A percentile compares a stretch with the other conserved stretches of the same genome.
Conservation (phyloP, 164 flowering plant genomes). For the Vitis labrusca region DNA sequence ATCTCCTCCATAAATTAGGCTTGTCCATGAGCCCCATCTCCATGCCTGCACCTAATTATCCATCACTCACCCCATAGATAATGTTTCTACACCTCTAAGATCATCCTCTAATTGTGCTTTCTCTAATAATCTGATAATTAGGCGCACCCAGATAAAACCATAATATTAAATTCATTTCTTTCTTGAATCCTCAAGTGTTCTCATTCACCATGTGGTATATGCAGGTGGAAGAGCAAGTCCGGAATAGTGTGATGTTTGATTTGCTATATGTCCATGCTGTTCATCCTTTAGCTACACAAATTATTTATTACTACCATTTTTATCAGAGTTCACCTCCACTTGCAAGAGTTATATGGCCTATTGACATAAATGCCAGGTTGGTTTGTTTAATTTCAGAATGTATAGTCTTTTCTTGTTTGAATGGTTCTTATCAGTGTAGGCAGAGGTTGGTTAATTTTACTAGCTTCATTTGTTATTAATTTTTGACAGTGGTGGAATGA, state of each 20-base stretch:
- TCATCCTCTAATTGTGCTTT: too few species aligned
- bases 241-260: constrained; percentile 85
- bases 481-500: constrained; percentile 88
- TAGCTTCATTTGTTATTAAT: constrained; percentile 3
- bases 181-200: not conserved
- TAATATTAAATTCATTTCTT: not conserved
- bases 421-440: not conserved
- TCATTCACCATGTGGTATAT: constrained; percentile 7
- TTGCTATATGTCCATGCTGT: constrained; percentile 56
- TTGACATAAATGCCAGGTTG: constrained; percentile 69
- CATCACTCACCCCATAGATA: too few species aligned
- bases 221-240: constrained; percentile 74
- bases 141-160: too few species aligned
- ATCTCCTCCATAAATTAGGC: too few species aligned
- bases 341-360: constrained; percentile 31
- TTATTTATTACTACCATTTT: constrained; percentile 36
- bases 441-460: constrained; percentile 1
- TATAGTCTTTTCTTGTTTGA: not conserved
- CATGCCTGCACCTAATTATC: too few species aligned
- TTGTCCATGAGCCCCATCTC: too few species aligned
- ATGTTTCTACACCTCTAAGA: too few species aligned
- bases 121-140: too few species aligned
- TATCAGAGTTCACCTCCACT: constrained; percentile 25
- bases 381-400: constrained; percentile 11
- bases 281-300: constrained; percentile 65